Percentiles rank a stretch among this genome's conserved stretches.
phyloP scores from a whole-genome alignment of 768 basidiomycete species.

The Tylopilus sp. region DNA sequence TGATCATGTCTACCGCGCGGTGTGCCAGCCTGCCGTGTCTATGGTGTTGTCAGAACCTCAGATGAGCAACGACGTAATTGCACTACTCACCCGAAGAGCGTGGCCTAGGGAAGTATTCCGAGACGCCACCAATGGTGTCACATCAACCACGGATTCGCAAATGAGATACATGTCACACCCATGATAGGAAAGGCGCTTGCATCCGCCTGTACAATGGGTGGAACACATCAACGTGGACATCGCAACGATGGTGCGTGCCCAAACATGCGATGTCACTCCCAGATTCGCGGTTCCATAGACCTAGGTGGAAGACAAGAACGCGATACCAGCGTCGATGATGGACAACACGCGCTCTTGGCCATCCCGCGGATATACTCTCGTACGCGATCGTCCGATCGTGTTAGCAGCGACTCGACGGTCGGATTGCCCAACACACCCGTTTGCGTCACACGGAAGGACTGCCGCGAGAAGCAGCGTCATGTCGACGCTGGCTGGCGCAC shows the following conservation, averaged over 20 bases:
- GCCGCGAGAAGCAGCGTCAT: slow-evolving; percentile 13
- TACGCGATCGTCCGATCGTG: slow-evolving; percentile 14
- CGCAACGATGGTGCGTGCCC: background rate
- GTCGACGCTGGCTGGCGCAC: slow-evolving; percentile 4
- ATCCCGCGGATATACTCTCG: slow-evolving; percentile 10
- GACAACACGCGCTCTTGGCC: slow-evolving; percentile 5
- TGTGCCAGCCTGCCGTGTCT: slow-evolving; percentile 8
- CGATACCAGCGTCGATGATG: slow-evolving; percentile 2
- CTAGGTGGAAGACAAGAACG: background rate
- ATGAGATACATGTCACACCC: background rate
- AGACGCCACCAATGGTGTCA: slow-evolving; percentile 8
- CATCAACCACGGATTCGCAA: background rate
- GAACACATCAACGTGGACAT: background rate
- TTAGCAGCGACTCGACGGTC: slow-evolving; percentile 8
- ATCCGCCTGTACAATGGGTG: slow-evolving; percentile 12
- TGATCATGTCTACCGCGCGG: slow-evolving; percentile 3
- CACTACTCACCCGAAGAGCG: slow-evolving; percentile 15
- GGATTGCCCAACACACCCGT: slow-evolving; percentile 5
- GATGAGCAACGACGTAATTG: background rate
- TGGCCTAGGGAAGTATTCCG: slow-evolving; percentile 17
- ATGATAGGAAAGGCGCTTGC: slow-evolving; percentile 17
- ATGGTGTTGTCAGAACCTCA: background rate
- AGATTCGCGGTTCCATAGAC: slow-evolving; percentile 17
- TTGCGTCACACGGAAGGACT: slow-evolving; percentile 3
- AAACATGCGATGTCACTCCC: slow-evolving; percentile 3